Evolutionary conservation across 768 basidiomycete genomes (phyloP), one percentile per base, ranked within the genome.

Genomic region (Pisolithus marmoratus): DNA sequence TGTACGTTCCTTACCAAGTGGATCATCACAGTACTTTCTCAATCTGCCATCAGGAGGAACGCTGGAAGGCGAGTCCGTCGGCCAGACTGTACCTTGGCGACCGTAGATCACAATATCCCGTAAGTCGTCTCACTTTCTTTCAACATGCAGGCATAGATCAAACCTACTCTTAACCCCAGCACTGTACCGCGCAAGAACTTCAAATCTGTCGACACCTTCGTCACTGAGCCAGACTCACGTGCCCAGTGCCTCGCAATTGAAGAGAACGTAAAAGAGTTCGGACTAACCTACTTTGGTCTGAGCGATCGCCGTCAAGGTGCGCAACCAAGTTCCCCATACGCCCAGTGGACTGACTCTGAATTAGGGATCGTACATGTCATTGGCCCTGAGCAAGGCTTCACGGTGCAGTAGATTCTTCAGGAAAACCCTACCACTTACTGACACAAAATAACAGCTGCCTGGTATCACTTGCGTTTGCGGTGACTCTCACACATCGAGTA

Each of bases 381-480:
- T 63, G 92, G 91, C 42, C 92, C 92, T 46, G 92, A 94, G 65
- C 92, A 94, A 73, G 92, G 92, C 37, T 94, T 94, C 65, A 94
- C 92, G 43, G 84, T 83, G 63, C 49, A 77, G 60, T 12, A 2
- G n/a, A 24, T 26, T 14, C 23, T 43, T 22, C 27, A 29, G 7
- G 14, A 6, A 12, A 24, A 8, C 22, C 26, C 24, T n/a, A 6
- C 27, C 8, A 14, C 36, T 20, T n/a, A 9, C 17, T 54, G 20
- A 51, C 19, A 59, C 54, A 22, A 50, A n/a, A 24, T 44, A 9
- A 20, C 58, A 86, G 84, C 75, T 88, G 29, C 85, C 85, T 6
- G 85, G 85, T 14, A 86, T 84, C 43, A 87, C 85, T 34, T 87
- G 85, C 62, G 92, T 94, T 48, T 94, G 92, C 60, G 92, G 92